Evolutionary conservation across 2,329 filamentous ascomycete species (phyloP).

Genomic region (Coniochaeta pulveracea): DNA sequence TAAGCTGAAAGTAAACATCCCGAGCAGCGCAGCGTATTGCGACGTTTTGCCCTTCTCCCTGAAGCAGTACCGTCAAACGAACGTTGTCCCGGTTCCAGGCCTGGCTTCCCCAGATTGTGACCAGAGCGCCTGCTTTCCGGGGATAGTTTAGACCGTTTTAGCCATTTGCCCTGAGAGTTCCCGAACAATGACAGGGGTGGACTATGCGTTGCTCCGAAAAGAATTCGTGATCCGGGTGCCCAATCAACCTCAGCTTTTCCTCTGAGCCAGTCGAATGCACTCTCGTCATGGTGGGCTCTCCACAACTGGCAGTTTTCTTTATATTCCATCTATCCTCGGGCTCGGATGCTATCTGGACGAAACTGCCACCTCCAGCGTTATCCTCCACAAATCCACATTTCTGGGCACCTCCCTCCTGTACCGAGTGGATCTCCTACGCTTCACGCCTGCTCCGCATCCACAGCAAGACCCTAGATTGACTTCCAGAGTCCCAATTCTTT

Average conservation of each 20-base stretch:
- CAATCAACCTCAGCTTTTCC: constrained; percentile 6
- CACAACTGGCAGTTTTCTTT: constrained; percentile 6
- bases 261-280: constrained; percentile 7
- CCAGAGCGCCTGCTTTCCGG: constrained; percentile 1
- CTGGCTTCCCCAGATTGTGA: neutral
- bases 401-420: neutral
- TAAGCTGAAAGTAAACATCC: neutral
- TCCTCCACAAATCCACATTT: constrained; percentile 3
- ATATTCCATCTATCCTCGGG: constrained; percentile 8
- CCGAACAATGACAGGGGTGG: constrained; percentile 6
- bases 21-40: too few relatives aligned
- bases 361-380: constrained; percentile 5
- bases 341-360: constrained; percentile 6
- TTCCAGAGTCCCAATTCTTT: constrained; percentile 2
- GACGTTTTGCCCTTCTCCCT: too few relatives aligned
- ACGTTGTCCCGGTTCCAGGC: neutral
- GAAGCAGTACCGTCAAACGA: neutral
- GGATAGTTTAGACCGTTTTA: constrained; percentile 2
- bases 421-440: constrained; percentile 1
- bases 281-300: constrained; percentile 2
- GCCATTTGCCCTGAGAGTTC: neutral
- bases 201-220: constrained; percentile 6
- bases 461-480: neutral
- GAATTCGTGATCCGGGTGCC: constrained; percentile 7
- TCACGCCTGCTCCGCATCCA: neutral